A percentile compares a stretch with the other conserved stretches of the same genome.
Evolutionary conservation across 2,329 filamentous ascomycete species (phyloP).

Genomic region (Fusarium nelsonii): DNA sequence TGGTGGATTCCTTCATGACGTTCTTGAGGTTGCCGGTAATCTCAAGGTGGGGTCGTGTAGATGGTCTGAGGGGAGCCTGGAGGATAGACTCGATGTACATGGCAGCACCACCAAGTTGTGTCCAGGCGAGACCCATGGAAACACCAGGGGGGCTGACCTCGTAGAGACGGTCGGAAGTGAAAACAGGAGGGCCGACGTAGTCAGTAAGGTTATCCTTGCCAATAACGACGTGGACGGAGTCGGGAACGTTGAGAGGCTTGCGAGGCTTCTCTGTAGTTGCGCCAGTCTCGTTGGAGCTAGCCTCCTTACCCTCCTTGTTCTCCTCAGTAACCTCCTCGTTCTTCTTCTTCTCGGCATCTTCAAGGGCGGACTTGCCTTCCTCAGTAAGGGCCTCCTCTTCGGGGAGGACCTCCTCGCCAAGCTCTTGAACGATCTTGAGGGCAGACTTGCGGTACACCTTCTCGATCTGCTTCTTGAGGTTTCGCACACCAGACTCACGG

Average conservation of each 20-base stretch:
- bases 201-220: slow-evolving; percentile 92
- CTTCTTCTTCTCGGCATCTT: slow-evolving; percentile 79
- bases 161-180: slow-evolving; percentile 95
- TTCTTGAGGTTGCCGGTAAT: slow-evolving; percentile 94
- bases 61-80: slow-evolving; percentile 80
- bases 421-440: slow-evolving; percentile 94
- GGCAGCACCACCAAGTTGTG: slow-evolving; percentile 93
- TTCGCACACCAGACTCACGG: slow-evolving; percentile 95
- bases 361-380: slow-evolving; percentile 82
- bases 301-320: slow-evolving; percentile 55
- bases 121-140: slow-evolving; percentile 98
- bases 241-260: slow-evolving; percentile 83
- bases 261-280: slow-evolving; percentile 74
- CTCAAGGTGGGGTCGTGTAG: slow-evolving; percentile 83
- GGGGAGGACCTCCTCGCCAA: slow-evolving; percentile 85
- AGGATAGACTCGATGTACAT: slow-evolving; percentile 98
- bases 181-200: slow-evolving; percentile 95
- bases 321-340: slow-evolving; percentile 68
- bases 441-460: slow-evolving; percentile 98
- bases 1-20: slow-evolving; percentile 98
- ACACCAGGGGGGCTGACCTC: slow-evolving; percentile 94
- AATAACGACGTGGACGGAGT: slow-evolving; percentile 87
- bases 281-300: slow-evolving; percentile 53
- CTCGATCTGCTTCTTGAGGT: slow-evolving; percentile 99
- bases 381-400: slow-evolving; percentile 87